These are phyloP conservation scores for Microcyclospora pomicola DNA, from an alignment of 2,329 filamentous ascomycete species.

Conservation along the genomic window DNA sequence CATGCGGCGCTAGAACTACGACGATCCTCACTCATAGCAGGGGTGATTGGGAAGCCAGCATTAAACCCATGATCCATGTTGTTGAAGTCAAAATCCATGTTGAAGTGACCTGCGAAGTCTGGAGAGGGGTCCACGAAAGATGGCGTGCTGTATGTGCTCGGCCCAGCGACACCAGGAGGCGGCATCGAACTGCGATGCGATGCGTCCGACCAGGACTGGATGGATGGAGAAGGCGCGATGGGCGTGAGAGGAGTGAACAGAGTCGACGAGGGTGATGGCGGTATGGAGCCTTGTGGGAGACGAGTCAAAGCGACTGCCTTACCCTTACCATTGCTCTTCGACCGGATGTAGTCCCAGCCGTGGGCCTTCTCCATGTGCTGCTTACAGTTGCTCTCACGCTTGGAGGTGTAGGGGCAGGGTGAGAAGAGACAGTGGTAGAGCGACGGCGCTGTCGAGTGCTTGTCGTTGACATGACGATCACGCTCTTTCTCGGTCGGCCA, in stretches of 20 bases:
- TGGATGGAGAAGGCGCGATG: slow-evolving; percentile 28
- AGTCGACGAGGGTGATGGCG: slow-evolving; percentile 47
- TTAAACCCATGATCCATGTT: slow-evolving; percentile 14
- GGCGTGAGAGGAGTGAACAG: slow-evolving; percentile 22
- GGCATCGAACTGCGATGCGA: slow-evolving; percentile 18
- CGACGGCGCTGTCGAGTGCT: slow-evolving; percentile 67
- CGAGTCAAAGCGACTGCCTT: slow-evolving; percentile 37
- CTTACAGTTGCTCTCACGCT: slow-evolving; percentile 93
- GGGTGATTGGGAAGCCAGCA: slow-evolving; percentile 18
- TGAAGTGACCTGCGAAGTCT: slow-evolving; percentile 23
- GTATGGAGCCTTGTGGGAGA: slow-evolving; percentile 46
- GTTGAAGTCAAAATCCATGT: slow-evolving; percentile 23
- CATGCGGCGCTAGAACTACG: slow-evolving; percentile 14
- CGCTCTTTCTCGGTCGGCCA: slow-evolving; percentile 98
- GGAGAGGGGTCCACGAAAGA: slow-evolving; percentile 17
- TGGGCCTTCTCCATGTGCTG: slow-evolving; percentile 98
- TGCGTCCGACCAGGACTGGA: slow-evolving; percentile 20
- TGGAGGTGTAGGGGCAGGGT: slow-evolving; percentile 84
- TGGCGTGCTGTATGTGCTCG: slow-evolving; percentile 18
- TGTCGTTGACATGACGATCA: slow-evolving; percentile 91
- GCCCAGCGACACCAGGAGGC: slow-evolving; percentile 17
- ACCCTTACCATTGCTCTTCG: slow-evolving; percentile 77
- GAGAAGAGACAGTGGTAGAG: slow-evolving; percentile 74
- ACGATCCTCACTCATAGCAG: slow-evolving; percentile 22
- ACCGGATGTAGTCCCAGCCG: slow-evolving; percentile 77